phyloP scores from a whole-genome alignment of 2,329 filamentous ascomycete genomes.

The Periconia sp. region DNA sequence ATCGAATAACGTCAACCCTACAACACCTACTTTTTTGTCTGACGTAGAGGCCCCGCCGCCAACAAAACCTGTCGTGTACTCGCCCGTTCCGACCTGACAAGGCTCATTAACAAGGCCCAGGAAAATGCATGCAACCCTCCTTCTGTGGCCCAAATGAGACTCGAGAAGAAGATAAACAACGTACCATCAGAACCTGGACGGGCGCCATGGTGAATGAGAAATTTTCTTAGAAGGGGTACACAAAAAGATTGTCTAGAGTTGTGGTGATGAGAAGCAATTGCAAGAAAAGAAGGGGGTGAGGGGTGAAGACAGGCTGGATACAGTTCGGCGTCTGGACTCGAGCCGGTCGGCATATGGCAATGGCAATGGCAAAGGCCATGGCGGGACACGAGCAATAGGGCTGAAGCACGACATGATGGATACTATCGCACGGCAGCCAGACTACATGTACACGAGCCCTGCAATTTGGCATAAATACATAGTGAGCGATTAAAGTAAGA shows the following conservation, averaged over 20 bases:
- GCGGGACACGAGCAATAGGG: constrained; percentile 4
- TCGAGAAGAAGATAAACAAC: constrained; percentile 13
- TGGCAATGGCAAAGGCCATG: too few species aligned
- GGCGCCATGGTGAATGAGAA: constrained; percentile 46
- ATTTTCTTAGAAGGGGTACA: background rate
- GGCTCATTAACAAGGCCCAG: too few species aligned
- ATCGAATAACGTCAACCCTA: constrained; percentile 87
- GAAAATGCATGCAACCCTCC: too few species aligned
- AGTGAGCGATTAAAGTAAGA: too few species aligned
- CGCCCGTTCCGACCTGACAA: constrained; percentile 76
- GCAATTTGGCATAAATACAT: too few species aligned
- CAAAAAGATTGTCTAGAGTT: background rate
- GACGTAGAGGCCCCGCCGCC: constrained; percentile 79
- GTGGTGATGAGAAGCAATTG: background rate
- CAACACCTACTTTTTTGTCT: constrained; percentile 95
- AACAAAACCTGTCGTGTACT: constrained; percentile 96
- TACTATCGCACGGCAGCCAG: too few species aligned
- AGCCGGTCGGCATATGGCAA: constrained; percentile 13
- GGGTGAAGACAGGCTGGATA: background rate
- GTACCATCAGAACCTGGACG: constrained; percentile 53
- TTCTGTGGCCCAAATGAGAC: background rate
- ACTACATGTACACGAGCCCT: too few species aligned
- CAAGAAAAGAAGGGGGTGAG: background rate
- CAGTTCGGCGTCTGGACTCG: background rate
- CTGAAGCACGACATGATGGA: background rate